These are phyloP conservation scores for Astrothelium macrocarpum DNA, from an alignment of 495 filamentous ascomycete genomes.

Conservation along the genomic window DNA sequence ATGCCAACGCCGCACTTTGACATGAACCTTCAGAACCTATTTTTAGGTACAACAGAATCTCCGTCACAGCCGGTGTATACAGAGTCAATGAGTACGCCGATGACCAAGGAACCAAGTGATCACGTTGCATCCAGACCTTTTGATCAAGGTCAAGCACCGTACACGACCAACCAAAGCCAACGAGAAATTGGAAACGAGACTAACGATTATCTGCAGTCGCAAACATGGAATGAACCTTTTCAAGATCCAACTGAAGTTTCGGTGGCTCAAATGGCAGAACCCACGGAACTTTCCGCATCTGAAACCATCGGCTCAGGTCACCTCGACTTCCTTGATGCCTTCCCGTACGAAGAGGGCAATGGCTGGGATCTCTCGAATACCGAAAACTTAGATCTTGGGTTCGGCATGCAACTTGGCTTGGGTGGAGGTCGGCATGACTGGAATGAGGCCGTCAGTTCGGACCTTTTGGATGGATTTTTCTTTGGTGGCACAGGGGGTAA, in stretches of 20 bases:
- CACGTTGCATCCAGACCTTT: conserved; percentile 20
- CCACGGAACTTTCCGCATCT: not conserved
- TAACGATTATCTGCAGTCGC: not conserved
- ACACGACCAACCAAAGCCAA: not conserved
- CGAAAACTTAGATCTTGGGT: conserved; percentile 57
- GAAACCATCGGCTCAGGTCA: conserved; percentile 18
- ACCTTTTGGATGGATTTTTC: conserved; percentile 87
- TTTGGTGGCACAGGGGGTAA: conserved; percentile 48
- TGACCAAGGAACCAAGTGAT: conserved; percentile 8
- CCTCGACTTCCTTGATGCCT: conserved; percentile 26
- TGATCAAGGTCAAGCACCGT: not conserved
- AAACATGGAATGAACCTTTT: not conserved
- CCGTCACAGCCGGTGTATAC: conserved; percentile 11
- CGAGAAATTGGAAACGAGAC: not conserved
- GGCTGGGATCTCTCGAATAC: conserved; percentile 11
- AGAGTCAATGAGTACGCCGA: conserved; percentile 3
- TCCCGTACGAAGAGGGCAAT: conserved; percentile 15
- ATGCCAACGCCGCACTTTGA: conserved; percentile 46
- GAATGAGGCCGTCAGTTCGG: conserved; percentile 66
- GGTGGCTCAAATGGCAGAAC: not conserved
- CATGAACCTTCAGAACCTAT: conserved; percentile 53
- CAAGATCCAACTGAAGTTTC: not conserved
- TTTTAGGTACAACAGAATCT: conserved; percentile 24
- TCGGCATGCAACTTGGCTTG: conserved; percentile 45
- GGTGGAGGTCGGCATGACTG: conserved; percentile 58